Evolutionary conservation across 805 yeast genomes (phyloP).

Genomic region (Dipodascus geniculatus): DNA sequence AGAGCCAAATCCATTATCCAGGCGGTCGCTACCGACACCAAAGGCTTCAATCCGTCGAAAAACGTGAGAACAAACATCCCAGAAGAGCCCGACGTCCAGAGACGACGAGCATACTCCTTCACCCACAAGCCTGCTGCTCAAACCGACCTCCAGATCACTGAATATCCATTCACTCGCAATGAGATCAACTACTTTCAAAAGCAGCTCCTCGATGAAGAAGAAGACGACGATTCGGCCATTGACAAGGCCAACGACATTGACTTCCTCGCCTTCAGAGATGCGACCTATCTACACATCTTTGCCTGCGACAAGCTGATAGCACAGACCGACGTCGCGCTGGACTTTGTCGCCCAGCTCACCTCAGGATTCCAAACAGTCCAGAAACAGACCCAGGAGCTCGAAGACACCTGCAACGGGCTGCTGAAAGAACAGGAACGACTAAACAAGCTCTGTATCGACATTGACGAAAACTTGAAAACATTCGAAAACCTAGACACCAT

Average conservation of each 20-base stretch:
- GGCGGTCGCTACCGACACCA: slow-evolving; percentile 9
- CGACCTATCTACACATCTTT: slow-evolving; percentile 21
- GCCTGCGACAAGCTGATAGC: slow-evolving; percentile 28
- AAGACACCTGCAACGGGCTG: slow-evolving; percentile 40
- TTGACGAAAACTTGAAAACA: slow-evolving; percentile 39
- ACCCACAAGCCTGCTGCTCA: slow-evolving; percentile 6
- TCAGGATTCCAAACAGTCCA: slow-evolving; percentile 46
- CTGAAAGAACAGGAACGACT: slow-evolving; percentile 36
- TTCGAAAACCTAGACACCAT: slow-evolving; percentile 66
- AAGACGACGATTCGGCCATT: slow-evolving; percentile 31
- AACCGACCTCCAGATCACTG: not conserved
- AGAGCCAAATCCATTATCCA: slow-evolving; percentile 14
- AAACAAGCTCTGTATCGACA: slow-evolving; percentile 31
- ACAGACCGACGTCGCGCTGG: slow-evolving; percentile 36
- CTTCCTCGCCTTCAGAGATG: slow-evolving; percentile 23
- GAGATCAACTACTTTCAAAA: slow-evolving; percentile 30
- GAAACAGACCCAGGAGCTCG: slow-evolving; percentile 52
- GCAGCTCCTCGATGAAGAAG: slow-evolving; percentile 29
- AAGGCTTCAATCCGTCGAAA: not conserved
- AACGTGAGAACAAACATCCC: not conserved
- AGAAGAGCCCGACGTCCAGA: slow-evolving; percentile 6
- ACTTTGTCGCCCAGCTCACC: slow-evolving; percentile 37
- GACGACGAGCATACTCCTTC: slow-evolving; percentile 13
- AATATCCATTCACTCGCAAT: slow-evolving; percentile 29
- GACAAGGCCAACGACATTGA: slow-evolving; percentile 28